phyloP scores from a whole-genome alignment of 208 protist species.

The Trypanosoma cruzi region DNA sequence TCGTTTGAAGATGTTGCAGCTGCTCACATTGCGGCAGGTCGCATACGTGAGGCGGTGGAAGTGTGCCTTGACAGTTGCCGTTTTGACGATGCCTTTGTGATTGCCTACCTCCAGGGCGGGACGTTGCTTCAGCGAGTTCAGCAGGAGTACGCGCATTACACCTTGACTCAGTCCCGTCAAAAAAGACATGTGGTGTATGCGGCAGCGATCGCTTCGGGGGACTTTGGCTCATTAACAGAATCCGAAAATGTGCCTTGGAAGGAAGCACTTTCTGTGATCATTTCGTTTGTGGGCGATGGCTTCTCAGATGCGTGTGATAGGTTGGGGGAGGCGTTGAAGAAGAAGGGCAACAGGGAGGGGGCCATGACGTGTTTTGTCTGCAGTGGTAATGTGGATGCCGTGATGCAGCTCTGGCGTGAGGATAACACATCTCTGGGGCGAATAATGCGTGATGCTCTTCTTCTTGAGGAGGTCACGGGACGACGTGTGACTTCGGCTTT shows the following conservation, averaged over 20 bases:
- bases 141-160: conserved; percentile 55
- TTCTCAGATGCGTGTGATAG: conserved; percentile 69
- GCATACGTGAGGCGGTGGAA: conserved; percentile 72
- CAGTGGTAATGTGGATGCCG: conserved; percentile 71
- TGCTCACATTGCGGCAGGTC: conserved; percentile 58
- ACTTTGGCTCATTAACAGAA: conserved; percentile 57
- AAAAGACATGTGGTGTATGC: conserved; percentile 72
- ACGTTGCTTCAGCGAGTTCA: conserved; percentile 64
- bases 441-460: conserved; percentile 57
- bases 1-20: conserved; percentile 63
- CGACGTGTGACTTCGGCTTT: conserved; percentile 37
- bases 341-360: conserved; percentile 56
- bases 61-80: conserved; percentile 60
- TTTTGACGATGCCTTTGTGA: conserved; percentile 80
- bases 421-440: conserved; percentile 43
- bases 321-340: conserved; percentile 55
- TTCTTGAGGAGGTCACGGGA: conserved; percentile 73
- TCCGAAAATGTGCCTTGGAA: conserved; percentile 52
- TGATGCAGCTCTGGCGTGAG: conserved; percentile 59
- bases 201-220: conserved; percentile 63
- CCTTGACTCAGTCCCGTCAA: conserved; percentile 32
- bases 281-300: conserved; percentile 66
- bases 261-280: conserved; percentile 74
- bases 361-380: conserved; percentile 81
- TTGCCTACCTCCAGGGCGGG: conserved; percentile 69